Conservation (phyloP, 768 basidiomycete species). For the Auricularia sp. region DNA sequence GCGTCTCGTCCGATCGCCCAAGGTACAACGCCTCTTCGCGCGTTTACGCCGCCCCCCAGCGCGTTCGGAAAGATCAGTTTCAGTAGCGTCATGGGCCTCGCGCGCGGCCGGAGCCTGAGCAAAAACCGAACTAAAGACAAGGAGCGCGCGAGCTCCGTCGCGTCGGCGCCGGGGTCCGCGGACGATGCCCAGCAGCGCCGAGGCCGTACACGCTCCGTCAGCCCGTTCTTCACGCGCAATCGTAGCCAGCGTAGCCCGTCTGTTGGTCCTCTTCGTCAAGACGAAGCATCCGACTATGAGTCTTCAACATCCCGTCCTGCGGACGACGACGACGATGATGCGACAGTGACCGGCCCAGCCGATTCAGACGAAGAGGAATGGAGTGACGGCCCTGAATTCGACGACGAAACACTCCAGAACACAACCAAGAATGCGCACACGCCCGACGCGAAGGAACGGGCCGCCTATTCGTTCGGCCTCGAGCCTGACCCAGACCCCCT, state of each 20-base stretch:
- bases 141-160: slow-evolving; percentile 25
- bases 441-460: neutral
- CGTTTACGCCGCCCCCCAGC: slow-evolving; percentile 18
- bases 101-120: slow-evolving; percentile 53
- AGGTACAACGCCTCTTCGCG: slow-evolving; percentile 17
- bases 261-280: neutral
- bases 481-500: slow-evolving; percentile 51
- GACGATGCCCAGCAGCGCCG: neutral
- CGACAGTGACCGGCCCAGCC: neutral
- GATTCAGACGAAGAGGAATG: neutral
- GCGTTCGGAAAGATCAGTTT: slow-evolving; percentile 57
- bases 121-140: slow-evolving; percentile 29
- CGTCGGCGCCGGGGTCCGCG: neutral
- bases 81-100: slow-evolving; percentile 59
- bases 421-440: slow-evolving; percentile 37
- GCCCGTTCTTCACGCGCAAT: neutral
- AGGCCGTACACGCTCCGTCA: neutral
- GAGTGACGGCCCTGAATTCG: neutral
- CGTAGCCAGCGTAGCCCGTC: neutral
- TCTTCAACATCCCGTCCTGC: neutral
- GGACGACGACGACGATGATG: neutral
- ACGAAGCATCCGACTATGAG: neutral
- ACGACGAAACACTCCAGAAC: slow-evolving; percentile 57
- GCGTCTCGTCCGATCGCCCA: slow-evolving; percentile 16
- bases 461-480: neutral